phyloP scores from a whole-genome alignment of 306 rosid species.

The Quercus rubra region DNA sequence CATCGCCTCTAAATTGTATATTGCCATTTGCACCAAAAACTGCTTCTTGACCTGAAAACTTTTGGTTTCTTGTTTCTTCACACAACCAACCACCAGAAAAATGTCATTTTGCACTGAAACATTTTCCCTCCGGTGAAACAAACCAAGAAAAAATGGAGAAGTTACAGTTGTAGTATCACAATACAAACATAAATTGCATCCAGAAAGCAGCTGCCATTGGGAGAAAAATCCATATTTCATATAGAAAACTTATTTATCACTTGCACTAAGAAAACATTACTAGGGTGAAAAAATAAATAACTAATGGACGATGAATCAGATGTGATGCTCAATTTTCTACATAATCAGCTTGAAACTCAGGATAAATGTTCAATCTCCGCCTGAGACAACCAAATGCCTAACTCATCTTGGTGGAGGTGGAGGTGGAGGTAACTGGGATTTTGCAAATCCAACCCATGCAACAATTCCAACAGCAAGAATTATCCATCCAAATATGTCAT shows the following conservation, averaged over 20 bases:
- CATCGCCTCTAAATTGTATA: too few species aligned
- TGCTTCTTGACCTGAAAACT: too few species aligned
- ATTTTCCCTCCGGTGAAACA: not conserved
- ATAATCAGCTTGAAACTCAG: slow-evolving; percentile 4
- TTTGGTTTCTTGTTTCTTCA: too few species aligned
- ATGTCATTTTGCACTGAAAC: too few species aligned
- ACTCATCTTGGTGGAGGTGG: slow-evolving; percentile 44
- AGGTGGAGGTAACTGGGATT: slow-evolving; percentile 42
- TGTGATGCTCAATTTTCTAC: slow-evolving; percentile 24
- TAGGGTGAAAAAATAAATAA: not conserved
- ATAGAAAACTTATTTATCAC: not conserved
- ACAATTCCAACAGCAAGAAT: slow-evolving; percentile 64
- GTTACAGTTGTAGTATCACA: not conserved
- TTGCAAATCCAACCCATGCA: slow-evolving; percentile 64
- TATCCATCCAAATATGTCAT: slow-evolving; percentile 62
- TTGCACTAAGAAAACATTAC: slow-evolving; percentile 10
- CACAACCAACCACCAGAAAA: too few species aligned
- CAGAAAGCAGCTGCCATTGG: not conserved
- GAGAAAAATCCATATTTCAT: not conserved
- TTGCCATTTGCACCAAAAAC: too few species aligned
- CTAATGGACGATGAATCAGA: not conserved
- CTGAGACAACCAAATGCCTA: slow-evolving; percentile 7
- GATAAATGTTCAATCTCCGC: not conserved
- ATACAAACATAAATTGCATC: not conserved
- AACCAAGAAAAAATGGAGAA: not conserved